These are phyloP conservation scores for Cokeromyces recurvatus DNA, from an alignment of 371 early-diverging fungal genomes.

Conservation along the genomic window DNA sequence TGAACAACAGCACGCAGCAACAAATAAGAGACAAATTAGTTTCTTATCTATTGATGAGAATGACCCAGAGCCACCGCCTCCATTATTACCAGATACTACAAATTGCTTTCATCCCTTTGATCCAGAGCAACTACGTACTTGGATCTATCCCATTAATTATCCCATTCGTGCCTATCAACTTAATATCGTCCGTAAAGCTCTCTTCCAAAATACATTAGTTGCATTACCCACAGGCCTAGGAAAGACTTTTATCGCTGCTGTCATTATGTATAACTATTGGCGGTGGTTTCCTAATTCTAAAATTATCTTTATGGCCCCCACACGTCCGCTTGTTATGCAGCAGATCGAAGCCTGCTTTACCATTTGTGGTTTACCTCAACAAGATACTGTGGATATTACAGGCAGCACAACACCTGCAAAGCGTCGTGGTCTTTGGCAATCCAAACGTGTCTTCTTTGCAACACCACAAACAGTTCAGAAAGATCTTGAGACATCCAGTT, in stretches of 20 bases:
- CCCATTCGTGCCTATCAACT: conserved; percentile 84
- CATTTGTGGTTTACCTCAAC: conserved; percentile 66
- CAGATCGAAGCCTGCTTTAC: conserved; percentile 85
- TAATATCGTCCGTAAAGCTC: conserved; percentile 74
- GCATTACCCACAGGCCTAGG: conserved; percentile 90
- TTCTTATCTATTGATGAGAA: conserved; percentile 13
- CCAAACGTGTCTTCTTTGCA: conserved; percentile 75
- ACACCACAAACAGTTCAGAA: conserved; percentile 92
- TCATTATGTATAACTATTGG: conserved; percentile 90
- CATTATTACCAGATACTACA: conserved; percentile 8
- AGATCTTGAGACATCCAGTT: conserved; percentile 62
- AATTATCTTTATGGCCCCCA: conserved; percentile 91
- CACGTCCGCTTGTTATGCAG: conserved; percentile 87
- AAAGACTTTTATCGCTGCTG: conserved; percentile 95
- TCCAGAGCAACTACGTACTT: conserved; percentile 51
- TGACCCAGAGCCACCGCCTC: conserved; percentile 19
- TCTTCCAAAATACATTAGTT: conserved; percentile 86
- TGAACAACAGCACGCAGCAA: conserved; percentile 11
- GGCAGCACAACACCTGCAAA: conserved; percentile 58
- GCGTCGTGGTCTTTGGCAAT: conserved; percentile 50
- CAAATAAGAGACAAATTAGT: conserved; percentile 1
- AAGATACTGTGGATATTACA: conserved; percentile 70
- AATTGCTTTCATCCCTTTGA: conserved; percentile 48
- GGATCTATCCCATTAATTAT: conserved; percentile 81
- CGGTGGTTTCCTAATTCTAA: conserved; percentile 92